phyloP scores from a whole-genome alignment of 139 green algal species.

The Haematococcus lacustris region DNA sequence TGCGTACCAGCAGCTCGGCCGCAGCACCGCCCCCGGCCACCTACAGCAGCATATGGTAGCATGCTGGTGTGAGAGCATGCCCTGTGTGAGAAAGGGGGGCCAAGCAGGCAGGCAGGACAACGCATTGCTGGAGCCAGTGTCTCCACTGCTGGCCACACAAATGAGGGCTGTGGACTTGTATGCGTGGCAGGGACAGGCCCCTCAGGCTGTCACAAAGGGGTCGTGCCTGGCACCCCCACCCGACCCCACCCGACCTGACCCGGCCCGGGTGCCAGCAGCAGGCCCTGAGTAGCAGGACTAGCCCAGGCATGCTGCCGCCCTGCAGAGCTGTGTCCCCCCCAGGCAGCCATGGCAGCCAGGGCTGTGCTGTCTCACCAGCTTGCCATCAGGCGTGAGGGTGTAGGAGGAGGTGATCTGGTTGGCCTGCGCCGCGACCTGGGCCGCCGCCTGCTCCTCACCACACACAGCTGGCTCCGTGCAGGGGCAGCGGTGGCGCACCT shows the following conservation, averaged over 20 bases:
- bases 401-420: constrained; percentile 24
- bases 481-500: constrained; percentile 44
- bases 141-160: no score
- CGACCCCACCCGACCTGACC: no score
- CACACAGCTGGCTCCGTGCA: constrained; percentile 26
- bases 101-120: background rate
- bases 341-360: background rate
- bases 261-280: no score
- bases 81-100: background rate
- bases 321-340: background rate
- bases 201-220: background rate
- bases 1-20: background rate
- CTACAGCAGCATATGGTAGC: background rate
- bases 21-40: background rate
- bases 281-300: background rate
- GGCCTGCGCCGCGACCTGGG: constrained; percentile 8
- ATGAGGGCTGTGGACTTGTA: background rate
- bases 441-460: constrained; percentile 22
- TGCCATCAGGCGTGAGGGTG: constrained; percentile 8
- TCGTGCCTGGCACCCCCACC: no score
- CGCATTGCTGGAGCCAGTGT: no score
- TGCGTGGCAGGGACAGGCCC: background rate
- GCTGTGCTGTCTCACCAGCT: background rate
- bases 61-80: background rate
- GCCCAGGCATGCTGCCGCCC: background rate